Evolutionary conservation across 1,284 basidiomycete species (phyloP), one percentile per base, ranked within the genome.

Genomic region (Ganoderma leucocontextum): DNA sequence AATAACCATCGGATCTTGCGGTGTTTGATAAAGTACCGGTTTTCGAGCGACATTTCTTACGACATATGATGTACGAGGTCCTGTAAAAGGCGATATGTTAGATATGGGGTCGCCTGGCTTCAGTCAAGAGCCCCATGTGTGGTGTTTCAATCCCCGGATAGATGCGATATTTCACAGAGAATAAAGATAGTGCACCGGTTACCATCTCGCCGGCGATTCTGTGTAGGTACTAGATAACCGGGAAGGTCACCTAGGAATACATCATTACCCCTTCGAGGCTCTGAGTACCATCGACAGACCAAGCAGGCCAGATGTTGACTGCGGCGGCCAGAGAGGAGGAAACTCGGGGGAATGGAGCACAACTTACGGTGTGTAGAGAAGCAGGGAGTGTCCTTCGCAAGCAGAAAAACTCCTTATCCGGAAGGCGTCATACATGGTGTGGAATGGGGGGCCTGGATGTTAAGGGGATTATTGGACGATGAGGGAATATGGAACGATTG

Each of bases 281-380:
- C 35, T 22, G 35, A 58, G 33, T 12, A 39, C 58, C n/a, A 39
- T 25, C 58, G 22, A 42, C 58, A 60, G 38, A 38, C 35, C 9
- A 38, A 12, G 25, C 10, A 60, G 22, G 38, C 36, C 58, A 25
- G 52, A 22, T 52, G 22, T 36, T 8, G n/a, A 33, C 58, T 58
- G 19, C 35, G 60, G 33, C 52, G 33, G 49, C 36, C 60, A 64
- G 57, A 53, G 60, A 63, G 71, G 71, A 70, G 69, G 68, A 72
- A 67, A 68, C 47, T 72, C 71, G 71, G 71, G 29, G 63, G 62
- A 72, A 72, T 63, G 39, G 44, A 52, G 41, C 38, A 33, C 35
- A 62, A 53, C 67, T 69, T 70, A 66, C 69, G 57, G 63, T 63
- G 57, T 58, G 53, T 62, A 53, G 36, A 47, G 63, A 66, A 64